Evolutionary conservation across 1,139 yeast species (phyloP).

Genomic region (Lodderomyces oxycetoniae): DNA sequence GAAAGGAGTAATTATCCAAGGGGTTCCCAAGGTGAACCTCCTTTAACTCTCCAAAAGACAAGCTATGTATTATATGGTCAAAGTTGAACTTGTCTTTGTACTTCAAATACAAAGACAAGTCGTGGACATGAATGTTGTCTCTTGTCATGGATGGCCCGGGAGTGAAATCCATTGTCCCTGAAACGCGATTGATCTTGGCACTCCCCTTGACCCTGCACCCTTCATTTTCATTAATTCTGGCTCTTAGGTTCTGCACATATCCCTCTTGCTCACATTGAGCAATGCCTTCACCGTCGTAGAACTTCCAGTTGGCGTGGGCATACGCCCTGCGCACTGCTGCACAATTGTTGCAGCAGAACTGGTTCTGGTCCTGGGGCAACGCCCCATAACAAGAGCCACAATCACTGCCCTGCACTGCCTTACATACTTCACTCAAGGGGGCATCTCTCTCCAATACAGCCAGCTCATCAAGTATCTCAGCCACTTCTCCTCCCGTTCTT

Average conservation of each 20-base stretch:
- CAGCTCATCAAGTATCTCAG: constrained; percentile 24
- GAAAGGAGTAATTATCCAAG: constrained; percentile 51
- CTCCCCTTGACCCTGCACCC: constrained; percentile 87
- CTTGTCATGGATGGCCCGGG: constrained; percentile 72
- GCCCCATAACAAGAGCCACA: constrained; percentile 96
- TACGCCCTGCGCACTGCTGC: constrained; percentile 77
- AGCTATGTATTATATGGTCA: constrained; percentile 71
- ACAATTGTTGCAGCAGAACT: constrained; percentile 81
- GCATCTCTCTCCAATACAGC: constrained; percentile 25
- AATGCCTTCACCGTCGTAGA: constrained; percentile 78
- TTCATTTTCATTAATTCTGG: constrained; percentile 53
- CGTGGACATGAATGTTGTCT: constrained; percentile 71
- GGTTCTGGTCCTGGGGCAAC: constrained; percentile 56
- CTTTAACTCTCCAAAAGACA: constrained; percentile 63
- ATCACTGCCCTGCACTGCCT: constrained; percentile 27
- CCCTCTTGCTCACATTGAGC: constrained; percentile 91
- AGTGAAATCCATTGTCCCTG: constrained; percentile 91
- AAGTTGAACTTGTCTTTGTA: constrained; percentile 55
- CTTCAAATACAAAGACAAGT: constrained; percentile 63
- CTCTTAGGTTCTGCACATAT: constrained; percentile 57
- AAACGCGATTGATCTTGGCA: constrained; percentile 75
- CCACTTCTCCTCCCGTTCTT: constrained; percentile 19
- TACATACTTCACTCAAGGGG: constrained; percentile 31
- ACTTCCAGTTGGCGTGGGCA: constrained; percentile 76
- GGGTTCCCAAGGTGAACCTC: constrained; percentile 55